A percentile compares a stretch with the other conserved stretches of the same genome.
Conservation (phyloP, 176 grass and related monocot genomes). For the Oryza longistaminata region DNA sequence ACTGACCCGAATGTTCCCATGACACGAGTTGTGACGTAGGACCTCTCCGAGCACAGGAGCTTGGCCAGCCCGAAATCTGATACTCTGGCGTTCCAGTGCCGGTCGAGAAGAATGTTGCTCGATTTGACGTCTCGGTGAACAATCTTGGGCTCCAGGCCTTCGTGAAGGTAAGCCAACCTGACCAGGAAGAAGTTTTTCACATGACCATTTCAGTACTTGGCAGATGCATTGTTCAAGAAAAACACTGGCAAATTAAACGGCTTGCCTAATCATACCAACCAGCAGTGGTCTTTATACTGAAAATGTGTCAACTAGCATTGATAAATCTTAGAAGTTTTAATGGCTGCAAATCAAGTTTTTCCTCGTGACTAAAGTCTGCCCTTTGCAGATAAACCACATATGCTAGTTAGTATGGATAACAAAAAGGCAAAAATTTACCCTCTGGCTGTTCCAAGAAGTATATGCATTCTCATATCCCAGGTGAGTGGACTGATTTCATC, state of each 20-base stretch:
- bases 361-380: too few species aligned
- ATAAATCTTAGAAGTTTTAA: not conserved
- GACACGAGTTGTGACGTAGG: conserved; percentile 77
- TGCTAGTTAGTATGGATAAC: not conserved
- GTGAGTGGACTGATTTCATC: conserved; percentile 63
- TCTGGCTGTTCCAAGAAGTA: conserved; percentile 95
- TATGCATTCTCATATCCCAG: conserved; percentile 92
- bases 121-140: conserved; percentile 93
- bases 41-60: conserved; percentile 69
- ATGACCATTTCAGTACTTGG: not conserved
- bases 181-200: conserved; percentile 20
- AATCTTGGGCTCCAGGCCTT: conserved; percentile 92
- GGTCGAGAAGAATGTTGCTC: conserved; percentile 92
- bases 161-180: conserved; percentile 94
- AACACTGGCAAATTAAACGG: not conserved
- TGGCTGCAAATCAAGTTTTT: not conserved
- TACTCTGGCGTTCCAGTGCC: conserved; percentile 82
- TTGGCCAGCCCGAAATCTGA: conserved; percentile 95
- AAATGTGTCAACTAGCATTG: not conserved
- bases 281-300: not conserved
- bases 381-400: too few species aligned
- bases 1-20: conserved; percentile 95
- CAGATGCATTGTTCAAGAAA: conserved; percentile 13
- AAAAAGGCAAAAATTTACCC: conserved; percentile 48
- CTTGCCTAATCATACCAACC: conserved; percentile 6